These are phyloP conservation scores for Akanthomyces uredinophilus DNA, from an alignment of 2,329 filamentous ascomycete genomes.

Conservation along the genomic window DNA sequence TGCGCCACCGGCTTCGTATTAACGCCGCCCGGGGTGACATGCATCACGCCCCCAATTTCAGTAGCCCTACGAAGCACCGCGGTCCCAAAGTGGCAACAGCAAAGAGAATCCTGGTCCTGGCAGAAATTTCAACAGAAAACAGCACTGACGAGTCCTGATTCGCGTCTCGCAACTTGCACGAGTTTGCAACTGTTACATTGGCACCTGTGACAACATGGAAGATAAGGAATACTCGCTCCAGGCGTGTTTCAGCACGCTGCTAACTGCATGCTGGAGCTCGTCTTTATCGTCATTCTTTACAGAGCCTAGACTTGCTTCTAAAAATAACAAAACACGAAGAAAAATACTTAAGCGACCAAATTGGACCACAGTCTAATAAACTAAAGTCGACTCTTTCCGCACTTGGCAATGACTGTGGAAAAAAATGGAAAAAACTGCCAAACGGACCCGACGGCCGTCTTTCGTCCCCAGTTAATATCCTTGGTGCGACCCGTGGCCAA, in stretches of 20 bases:
- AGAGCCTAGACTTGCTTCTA: background rate
- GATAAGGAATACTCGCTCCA: background rate
- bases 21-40: background rate
- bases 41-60: background rate
- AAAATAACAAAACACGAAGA: slow-evolving; percentile 3
- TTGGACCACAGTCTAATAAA: background rate
- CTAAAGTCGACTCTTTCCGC: background rate
- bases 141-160: too few species aligned
- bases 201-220: background rate
- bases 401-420: background rate
- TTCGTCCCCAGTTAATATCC: background rate
- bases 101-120: too few species aligned
- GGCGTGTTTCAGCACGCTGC: background rate
- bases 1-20: background rate
- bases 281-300: background rate
- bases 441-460: background rate
- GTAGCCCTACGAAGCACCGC: background rate
- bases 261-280: too few species aligned
- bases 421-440: too few species aligned
- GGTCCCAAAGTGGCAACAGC: too few species aligned
- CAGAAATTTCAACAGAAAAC: too few species aligned
- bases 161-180: too few species aligned
- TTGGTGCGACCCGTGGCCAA: background rate
- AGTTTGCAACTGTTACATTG: too few species aligned
- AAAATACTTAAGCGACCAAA: too few species aligned